Evolutionary conservation across 164 flowering plant genomes (phyloP), one percentile per base, ranked within the genome.

Genomic region (Piper betle): DNA sequence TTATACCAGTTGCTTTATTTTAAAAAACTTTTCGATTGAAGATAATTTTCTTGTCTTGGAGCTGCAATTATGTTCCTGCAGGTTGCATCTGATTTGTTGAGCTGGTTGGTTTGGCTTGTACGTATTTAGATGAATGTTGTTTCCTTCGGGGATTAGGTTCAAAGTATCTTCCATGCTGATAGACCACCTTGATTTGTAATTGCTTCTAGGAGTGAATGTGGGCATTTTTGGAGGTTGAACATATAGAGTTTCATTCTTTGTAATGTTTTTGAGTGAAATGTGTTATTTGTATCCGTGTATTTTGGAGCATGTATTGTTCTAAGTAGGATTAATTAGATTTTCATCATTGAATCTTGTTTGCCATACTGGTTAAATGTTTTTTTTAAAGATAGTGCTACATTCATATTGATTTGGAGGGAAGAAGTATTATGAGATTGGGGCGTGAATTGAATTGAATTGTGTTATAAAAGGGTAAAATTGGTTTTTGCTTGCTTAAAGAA

Each of bases 51-150:
- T 13, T 6, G 15, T 37, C 6, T 55, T 39, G 0, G 13, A 3
- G 12, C 13, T 4, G 19, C 12, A 18, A 33, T 9, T 18, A 37
- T 33, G 33, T 18, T 18, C 4, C 20, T 12, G 20, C 15, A 55
- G 13, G 56, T 50, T 65, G 18, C 58, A 37, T 65, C 63, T 65
- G 60, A 43, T 63, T 69, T 71, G 79, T 70, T 40, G 39, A 19
- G 38, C 17, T 53, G 56, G 10, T 43, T 6, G n/a, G 63, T 11
- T 7, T n/a, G 18, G 39, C 6, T 43, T 19, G 17, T 43, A 12
- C 58, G 39, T 25, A 4, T 37, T 13, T 55, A 18, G 11, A 55
- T 20, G 33, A 39, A 18, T 18, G 33, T n/a, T 59, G 15, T 50
- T 40, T 42, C 40, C 19, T 59, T 39, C 61, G 13, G 52, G 42